Evolutionary conservation across 352 stramenopile genomes (phyloP).

Genomic region (Phytophthora capsici): DNA sequence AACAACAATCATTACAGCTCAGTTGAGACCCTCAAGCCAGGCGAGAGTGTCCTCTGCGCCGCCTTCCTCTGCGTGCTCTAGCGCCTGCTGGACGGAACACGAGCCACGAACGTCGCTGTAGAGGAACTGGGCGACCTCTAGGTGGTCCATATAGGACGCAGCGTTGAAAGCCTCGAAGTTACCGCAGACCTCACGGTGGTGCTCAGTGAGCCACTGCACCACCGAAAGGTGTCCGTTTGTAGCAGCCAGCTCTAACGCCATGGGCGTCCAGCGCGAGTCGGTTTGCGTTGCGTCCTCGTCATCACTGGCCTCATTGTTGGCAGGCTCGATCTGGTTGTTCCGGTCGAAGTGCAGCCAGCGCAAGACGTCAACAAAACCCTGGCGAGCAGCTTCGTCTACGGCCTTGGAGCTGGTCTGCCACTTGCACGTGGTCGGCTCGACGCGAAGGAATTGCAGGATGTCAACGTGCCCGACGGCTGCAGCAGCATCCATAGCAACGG

Average conservation of each 20-base stretch:
- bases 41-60: constrained; percentile 63
- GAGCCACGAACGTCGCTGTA: constrained; percentile 47
- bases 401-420: constrained; percentile 68
- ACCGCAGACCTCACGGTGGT: constrained; percentile 54
- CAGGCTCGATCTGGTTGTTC: constrained; percentile 19
- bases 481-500: constrained; percentile 59
- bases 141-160: constrained; percentile 76
- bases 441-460: constrained; percentile 59
- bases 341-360: constrained; percentile 57
- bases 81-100: constrained; percentile 59
- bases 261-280: constrained; percentile 52
- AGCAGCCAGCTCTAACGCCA: constrained; percentile 60
- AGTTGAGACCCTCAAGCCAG: constrained; percentile 61
- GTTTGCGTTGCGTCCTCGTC: constrained; percentile 12
- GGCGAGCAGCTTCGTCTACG: constrained; percentile 59
- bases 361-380: constrained; percentile 58
- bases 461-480: constrained; percentile 57
- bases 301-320: constrained; percentile 18
- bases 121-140: constrained; percentile 63
- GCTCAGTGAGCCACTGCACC: constrained; percentile 68
- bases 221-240: constrained; percentile 65
- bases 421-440: constrained; percentile 39
- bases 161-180: constrained; percentile 69
- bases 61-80: constrained; percentile 71
- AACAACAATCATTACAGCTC: constrained; percentile 32